Percentiles rank a stretch among this genome's conserved stretches.
These are phyloP conservation scores for Diaporthe amygdali DNA, from an alignment of 2,329 filamentous ascomycete genomes.

Conservation along the genomic window DNA sequence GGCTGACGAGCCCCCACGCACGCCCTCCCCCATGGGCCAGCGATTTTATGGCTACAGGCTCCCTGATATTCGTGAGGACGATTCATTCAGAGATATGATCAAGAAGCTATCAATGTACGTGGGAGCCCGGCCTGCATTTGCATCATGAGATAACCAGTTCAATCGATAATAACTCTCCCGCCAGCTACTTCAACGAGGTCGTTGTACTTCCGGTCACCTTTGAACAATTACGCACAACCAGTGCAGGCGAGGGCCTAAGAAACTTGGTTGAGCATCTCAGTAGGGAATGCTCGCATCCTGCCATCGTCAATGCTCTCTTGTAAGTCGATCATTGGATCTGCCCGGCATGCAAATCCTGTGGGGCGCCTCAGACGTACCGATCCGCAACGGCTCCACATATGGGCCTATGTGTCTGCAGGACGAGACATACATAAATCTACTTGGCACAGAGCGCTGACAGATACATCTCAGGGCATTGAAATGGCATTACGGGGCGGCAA, in stretches of 20 bases:
- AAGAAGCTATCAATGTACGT: constrained; percentile 69
- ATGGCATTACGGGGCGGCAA: constrained; percentile 72
- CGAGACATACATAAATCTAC: not conserved
- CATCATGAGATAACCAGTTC: not conserved
- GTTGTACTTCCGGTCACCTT: constrained; percentile 72
- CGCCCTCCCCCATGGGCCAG: constrained; percentile 40
- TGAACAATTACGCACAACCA: constrained; percentile 73
- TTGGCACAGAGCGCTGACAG: not conserved
- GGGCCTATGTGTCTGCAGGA: not conserved
- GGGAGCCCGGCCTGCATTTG: not conserved
- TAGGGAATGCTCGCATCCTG: constrained; percentile 67
- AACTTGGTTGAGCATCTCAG: constrained; percentile 69
- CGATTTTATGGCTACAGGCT: constrained; percentile 39
- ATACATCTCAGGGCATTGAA: constrained; percentile 66
- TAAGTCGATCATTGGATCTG: constrained; percentile 47
- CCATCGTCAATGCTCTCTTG: constrained; percentile 76
- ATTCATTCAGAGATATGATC: constrained; percentile 68
- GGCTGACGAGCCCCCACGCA: constrained; percentile 34
- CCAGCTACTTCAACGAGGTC: constrained; percentile 66
- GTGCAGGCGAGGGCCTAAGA: constrained; percentile 63
- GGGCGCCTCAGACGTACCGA: not conserved
- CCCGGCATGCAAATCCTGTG: constrained; percentile 8
- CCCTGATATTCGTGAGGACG: constrained; percentile 62
- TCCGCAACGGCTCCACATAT: constrained; percentile 1
- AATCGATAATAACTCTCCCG: not conserved